Base-by-base conservation (phyloP, 352 stramenopile genomes). In the Pythium folliculosum region DNA sequence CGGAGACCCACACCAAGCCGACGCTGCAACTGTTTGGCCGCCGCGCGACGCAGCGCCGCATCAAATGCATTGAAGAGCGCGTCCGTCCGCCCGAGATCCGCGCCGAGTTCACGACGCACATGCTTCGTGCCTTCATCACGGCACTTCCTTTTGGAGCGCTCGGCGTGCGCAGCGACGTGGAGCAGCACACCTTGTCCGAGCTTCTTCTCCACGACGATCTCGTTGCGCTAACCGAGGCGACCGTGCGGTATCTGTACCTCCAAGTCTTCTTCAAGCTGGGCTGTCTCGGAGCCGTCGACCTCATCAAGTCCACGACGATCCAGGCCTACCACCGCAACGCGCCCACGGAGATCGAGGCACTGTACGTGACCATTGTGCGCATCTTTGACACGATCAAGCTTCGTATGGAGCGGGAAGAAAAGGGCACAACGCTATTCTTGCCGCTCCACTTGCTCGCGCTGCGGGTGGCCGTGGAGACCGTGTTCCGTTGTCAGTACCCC, bases 401-500 rank as follows among this genome's bases (percentile, higher is more conserved):
- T 5, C 47, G 48, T 14, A 54, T 72, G 32, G 52, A 63, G 40
- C 58, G 47, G 16, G 63, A 74, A 40, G 65, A 73, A 19, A 75
- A 77, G 17, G 76, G 76, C 3, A 30, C 82, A 5, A 38, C 68
- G 17, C 61, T 88, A 2, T 77, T 78, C 27, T 44, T 92, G 12
- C 80, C 82, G 3, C 65, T 93, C 12, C 44, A 87, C 6, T 60
- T 93, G 17, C 70, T 93, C 0, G 81, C 73, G 22, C 75, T 91
- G 19, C 82, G 85, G 14, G 77, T 93, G 1, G 71, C 78, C 14
- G 52, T 90, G 10, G 81, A 90, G 48, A 89, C 82, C 17, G 64
- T 90, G 3, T 84, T 80, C n/a, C 81, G 81, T 30, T 70, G 75
- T 32, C 78, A 86, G 59, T 93, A 91, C 50, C 81, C 85, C 0